phyloP scores from a whole-genome alignment of 768 basidiomycete genomes.

The Xerocomellus amylosporus region DNA sequence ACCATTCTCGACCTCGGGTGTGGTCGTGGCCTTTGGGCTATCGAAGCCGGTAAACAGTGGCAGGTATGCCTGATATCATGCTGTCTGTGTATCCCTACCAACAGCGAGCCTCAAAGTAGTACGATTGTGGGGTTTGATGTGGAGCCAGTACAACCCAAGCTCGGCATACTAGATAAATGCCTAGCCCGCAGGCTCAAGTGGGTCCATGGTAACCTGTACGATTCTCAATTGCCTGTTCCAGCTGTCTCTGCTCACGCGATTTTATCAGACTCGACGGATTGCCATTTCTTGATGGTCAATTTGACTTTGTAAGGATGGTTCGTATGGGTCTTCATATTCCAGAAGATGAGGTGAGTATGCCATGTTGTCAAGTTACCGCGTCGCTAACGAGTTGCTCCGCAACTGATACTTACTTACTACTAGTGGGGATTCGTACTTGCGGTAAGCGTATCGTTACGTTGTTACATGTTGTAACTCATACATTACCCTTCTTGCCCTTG shows the following conservation, averaged over 20 bases:
- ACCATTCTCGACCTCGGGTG: constrained; percentile 68
- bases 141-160: constrained; percentile 50
- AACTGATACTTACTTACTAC: no score
- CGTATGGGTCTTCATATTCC: constrained; percentile 67
- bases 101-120: constrained; percentile 39
- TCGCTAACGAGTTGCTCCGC: constrained; percentile 18
- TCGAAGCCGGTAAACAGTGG: constrained; percentile 69
- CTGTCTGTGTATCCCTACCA: neutral
- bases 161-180: constrained; percentile 36
- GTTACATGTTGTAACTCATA: constrained; percentile 16
- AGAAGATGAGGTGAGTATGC: constrained; percentile 58
- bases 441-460: constrained; percentile 36
- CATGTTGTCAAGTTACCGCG: neutral
- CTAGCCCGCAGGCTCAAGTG: constrained; percentile 55
- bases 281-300: constrained; percentile 55
- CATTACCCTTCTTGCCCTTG: neutral
- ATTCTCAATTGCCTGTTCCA: neutral
- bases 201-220: constrained; percentile 69
- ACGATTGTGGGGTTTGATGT: constrained; percentile 61
- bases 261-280: constrained; percentile 57
- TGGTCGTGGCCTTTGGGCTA: constrained; percentile 67
- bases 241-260: constrained; percentile 6
- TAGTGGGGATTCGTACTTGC: constrained; percentile 67
- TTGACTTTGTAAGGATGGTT: constrained; percentile 65
- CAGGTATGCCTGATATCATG: constrained; percentile 39